Conservation (phyloP, 768 basidiomycete genomes). For the Mycena filopes region DNA sequence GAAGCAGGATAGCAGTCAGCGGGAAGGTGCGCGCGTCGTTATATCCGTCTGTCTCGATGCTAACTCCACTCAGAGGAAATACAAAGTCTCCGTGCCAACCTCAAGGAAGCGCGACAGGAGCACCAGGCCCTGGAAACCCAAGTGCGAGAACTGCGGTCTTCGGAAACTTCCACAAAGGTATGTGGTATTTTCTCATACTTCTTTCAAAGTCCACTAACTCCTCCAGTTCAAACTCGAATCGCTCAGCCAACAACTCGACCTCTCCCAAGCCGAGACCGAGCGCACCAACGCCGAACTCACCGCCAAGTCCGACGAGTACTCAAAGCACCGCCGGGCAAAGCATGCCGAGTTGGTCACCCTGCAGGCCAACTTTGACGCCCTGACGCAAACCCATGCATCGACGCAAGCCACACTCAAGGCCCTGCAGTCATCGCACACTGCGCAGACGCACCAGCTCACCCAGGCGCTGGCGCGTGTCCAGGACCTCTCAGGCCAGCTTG, state of each 20-base stretch:
- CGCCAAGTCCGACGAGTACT: slow-evolving; percentile 82
- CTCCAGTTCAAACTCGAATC: slow-evolving; percentile 87
- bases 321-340: slow-evolving; percentile 84
- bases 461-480: slow-evolving; percentile 82
- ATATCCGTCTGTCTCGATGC: slow-evolving; percentile 12
- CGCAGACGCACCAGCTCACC: slow-evolving; percentile 79
- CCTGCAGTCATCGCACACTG: slow-evolving; percentile 75
- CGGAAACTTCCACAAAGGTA: slow-evolving; percentile 83
- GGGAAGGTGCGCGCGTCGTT: slow-evolving; percentile 69
- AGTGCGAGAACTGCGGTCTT: slow-evolving; percentile 76
- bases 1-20: slow-evolving; percentile 77
- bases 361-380: slow-evolving; percentile 80
- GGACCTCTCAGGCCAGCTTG: slow-evolving; percentile 79
- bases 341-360: slow-evolving; percentile 81
- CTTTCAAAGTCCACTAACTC: slow-evolving; percentile 3
- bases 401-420: slow-evolving; percentile 76
- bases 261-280: slow-evolving; percentile 80
- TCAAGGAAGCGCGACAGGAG: slow-evolving; percentile 82
- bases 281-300: slow-evolving; percentile 76
- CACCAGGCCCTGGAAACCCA: slow-evolving; percentile 74
- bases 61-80: slow-evolving; percentile 68
- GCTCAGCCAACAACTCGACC: slow-evolving; percentile 81
- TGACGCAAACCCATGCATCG: slow-evolving; percentile 73
- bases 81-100: slow-evolving; percentile 69
- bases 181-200: slow-evolving; percentile 17